Conservation (phyloP, 2,329 filamentous ascomycete species). For the Apiospora koreana region DNA sequence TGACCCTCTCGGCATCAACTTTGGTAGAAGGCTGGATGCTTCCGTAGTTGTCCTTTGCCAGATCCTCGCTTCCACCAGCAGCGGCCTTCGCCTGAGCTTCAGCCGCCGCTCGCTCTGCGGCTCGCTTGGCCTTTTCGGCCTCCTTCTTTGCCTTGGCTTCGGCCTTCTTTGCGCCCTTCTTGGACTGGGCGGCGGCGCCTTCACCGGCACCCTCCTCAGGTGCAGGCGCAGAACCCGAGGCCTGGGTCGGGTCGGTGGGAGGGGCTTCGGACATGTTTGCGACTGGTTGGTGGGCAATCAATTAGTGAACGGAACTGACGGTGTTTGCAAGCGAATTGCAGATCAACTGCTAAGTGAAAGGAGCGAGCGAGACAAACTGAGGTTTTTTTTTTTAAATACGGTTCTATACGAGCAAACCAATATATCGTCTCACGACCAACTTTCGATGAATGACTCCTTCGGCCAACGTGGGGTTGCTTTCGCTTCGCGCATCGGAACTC, state of each 20-base stretch:
- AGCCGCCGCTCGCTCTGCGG: constrained; percentile 74
- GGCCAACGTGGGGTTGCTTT: constrained; percentile 18
- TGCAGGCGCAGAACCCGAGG: constrained; percentile 20
- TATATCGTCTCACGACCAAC: constrained; percentile 7
- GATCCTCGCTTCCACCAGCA: constrained; percentile 64
- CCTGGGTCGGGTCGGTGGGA: constrained; percentile 22
- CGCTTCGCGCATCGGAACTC: background rate
- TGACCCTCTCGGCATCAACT: constrained; percentile 56
- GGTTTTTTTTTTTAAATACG: too few species aligned
- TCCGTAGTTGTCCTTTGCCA: constrained; percentile 79
- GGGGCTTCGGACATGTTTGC: constrained; percentile 36
- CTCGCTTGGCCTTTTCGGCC: constrained; percentile 72
- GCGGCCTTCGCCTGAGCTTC: constrained; percentile 68
- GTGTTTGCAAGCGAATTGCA: background rate
- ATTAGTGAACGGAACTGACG: background rate
- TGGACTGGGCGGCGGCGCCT: constrained; percentile 48
- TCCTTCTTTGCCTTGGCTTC: constrained; percentile 87
- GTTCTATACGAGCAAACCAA: background rate
- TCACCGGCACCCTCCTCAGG: constrained; percentile 4
- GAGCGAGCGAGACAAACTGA: background rate
- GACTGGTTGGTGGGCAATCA: background rate
- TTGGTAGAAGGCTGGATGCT: constrained; percentile 60
- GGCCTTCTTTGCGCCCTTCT: constrained; percentile 84
- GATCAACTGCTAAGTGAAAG: background rate
- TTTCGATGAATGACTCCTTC: constrained; percentile 21